Evolutionary conservation across 345 rosid species (phyloP).

Genomic region (Capsella bursapastoris): DNA sequence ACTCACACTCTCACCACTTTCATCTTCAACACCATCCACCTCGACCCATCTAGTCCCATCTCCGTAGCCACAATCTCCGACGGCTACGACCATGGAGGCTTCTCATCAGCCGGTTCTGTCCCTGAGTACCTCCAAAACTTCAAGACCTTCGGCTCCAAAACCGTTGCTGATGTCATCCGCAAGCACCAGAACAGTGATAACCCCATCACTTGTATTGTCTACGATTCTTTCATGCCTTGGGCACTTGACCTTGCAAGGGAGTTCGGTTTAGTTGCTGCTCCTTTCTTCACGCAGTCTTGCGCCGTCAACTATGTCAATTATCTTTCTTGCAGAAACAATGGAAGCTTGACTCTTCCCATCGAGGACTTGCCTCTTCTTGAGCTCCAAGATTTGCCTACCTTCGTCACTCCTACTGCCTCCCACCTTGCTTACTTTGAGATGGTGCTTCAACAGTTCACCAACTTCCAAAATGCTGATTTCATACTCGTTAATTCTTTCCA

Average conservation of each 20-base stretch:
- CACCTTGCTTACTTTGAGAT: conserved; percentile 60
- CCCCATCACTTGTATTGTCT: conserved; percentile 58
- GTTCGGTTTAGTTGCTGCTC: conserved; percentile 57
- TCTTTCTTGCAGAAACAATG: conserved; percentile 37
- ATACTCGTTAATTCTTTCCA: conserved; percentile 54
- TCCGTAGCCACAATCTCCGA: conserved; percentile 32
- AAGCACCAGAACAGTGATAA: conserved; percentile 39
- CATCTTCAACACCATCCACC: conserved; percentile 42
- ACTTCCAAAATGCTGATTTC: conserved; percentile 52
- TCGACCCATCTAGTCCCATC: conserved; percentile 16
- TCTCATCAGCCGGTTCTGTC: conserved; percentile 12
- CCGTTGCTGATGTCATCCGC: conserved; percentile 47
- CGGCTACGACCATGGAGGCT: conserved; percentile 36
- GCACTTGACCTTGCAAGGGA: conserved; percentile 64
- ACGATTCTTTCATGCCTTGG: conserved; percentile 73
- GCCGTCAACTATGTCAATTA: conserved; percentile 64
- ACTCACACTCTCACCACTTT: conserved; percentile 49
- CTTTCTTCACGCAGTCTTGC: conserved; percentile 74
- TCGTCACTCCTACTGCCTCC: conserved; percentile 47
- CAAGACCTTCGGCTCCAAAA: conserved; percentile 52
- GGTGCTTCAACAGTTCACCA: conserved; percentile 59
- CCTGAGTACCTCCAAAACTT: conserved; percentile 47
- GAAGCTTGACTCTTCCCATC: conserved; percentile 53
- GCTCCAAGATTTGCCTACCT: conserved; percentile 63
- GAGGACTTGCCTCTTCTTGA: conserved; percentile 51